Percentiles rank a stretch among this genome's conserved stretches.
These are phyloP conservation scores for Penicillium glabrum DNA, from an alignment of 2,329 filamentous ascomycete species.

Conservation along the genomic window DNA sequence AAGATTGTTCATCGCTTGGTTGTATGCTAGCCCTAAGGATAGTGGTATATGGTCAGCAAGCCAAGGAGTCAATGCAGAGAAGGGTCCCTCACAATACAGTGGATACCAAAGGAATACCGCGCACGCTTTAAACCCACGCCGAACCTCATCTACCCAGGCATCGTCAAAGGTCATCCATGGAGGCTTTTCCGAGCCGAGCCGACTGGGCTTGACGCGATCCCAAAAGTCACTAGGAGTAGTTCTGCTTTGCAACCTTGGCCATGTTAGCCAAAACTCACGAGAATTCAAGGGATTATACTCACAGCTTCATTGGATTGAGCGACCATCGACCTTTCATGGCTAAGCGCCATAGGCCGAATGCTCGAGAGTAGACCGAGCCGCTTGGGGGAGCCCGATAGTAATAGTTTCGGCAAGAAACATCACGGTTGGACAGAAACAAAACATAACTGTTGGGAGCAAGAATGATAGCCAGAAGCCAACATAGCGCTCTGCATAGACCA, in stretches of 20 bases:
- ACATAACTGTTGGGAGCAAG: slow-evolving; percentile 65
- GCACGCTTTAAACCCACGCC: slow-evolving; percentile 68
- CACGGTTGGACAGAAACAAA: slow-evolving; percentile 62
- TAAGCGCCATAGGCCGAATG: slow-evolving; percentile 59
- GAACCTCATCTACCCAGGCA: slow-evolving; percentile 76
- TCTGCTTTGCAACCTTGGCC: slow-evolving; percentile 16
- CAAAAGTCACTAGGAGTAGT: slow-evolving; percentile 19
- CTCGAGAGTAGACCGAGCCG: slow-evolving; percentile 70
- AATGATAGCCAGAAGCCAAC: slow-evolving; percentile 74
- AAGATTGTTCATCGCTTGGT: slow-evolving; percentile 57
- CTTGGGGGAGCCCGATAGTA: slow-evolving; percentile 67
- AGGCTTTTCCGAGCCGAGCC: slow-evolving; percentile 23
- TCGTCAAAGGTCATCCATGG: slow-evolving; percentile 77
- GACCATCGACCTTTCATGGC: slow-evolving; percentile 66
- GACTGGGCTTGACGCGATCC: slow-evolving; percentile 35
- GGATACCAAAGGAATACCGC: slow-evolving; percentile 65
- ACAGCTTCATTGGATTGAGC: slow-evolving; percentile 60
- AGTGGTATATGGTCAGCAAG: not conserved
- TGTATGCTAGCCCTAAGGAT: slow-evolving; percentile 46
- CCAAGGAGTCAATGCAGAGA: too few relatives aligned
- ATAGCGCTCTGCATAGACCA: slow-evolving; percentile 74
- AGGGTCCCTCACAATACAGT: slow-evolving; percentile 42
- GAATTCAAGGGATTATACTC: slow-evolving; percentile 20
- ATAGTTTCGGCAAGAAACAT: slow-evolving; percentile 60
- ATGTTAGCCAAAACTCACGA: not conserved